These are phyloP conservation scores for Aspergillus spinulosporus DNA, from an alignment of 2,329 filamentous ascomycete genomes.

Conservation along the genomic window DNA sequence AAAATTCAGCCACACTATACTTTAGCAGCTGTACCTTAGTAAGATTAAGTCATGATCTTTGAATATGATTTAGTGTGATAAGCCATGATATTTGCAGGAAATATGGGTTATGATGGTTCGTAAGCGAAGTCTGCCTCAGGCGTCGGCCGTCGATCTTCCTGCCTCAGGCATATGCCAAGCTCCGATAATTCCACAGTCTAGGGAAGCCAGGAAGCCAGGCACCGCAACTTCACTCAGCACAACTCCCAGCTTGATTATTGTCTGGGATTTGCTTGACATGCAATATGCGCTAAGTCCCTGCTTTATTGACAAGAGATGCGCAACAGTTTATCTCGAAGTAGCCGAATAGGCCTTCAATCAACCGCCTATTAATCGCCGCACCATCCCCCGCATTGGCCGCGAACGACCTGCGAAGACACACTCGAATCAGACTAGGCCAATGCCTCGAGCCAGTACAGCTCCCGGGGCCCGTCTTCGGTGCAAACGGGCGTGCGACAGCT, in stretches of 20 bases:
- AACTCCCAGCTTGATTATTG: not conserved
- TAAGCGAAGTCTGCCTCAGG: not conserved
- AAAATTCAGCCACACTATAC: no score
- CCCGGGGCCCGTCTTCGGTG: slow-evolving; percentile 37
- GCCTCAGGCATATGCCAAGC: not conserved
- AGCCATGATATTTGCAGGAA: not conserved
- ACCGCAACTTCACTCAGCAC: not conserved
- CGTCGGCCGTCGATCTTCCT: not conserved
- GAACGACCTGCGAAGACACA: not conserved
- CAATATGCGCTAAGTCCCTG: not conserved
- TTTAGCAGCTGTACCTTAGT: no score
- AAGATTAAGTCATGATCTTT: no score
- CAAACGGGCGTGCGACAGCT: slow-evolving; percentile 46
- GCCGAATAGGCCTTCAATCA: not conserved
- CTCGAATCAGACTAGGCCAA: slow-evolving; percentile 9
- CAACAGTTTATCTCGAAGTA: not conserved
- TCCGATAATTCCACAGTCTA: slow-evolving; percentile 1
- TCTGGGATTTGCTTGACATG: no score
- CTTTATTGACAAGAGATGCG: not conserved
- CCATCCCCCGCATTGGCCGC: slow-evolving; percentile 2
- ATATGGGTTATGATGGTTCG: no score
- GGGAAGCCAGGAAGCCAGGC: not conserved
- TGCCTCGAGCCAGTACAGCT: slow-evolving; percentile 34
- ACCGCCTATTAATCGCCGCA: not conserved
- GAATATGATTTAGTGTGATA: no score